Base-by-base conservation (phyloP, 78 protist genomes). In the Dictyostelium discoideum region DNA sequence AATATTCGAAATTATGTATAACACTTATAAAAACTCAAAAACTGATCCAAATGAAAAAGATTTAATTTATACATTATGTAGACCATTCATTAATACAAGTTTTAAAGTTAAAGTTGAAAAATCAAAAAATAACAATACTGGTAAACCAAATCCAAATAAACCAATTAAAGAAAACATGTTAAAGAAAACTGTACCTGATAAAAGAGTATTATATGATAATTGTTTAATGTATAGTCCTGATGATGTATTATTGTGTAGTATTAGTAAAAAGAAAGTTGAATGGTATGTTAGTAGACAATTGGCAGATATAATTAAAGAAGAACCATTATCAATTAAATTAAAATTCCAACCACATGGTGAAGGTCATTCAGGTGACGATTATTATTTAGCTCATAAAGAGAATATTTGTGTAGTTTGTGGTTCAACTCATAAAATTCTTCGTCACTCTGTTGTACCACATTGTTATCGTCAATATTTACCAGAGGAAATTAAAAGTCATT, bases 381-480 rank as follows among this genome's bases (percentile, higher is more conserved):
- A 60, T 37, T 90, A 90, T 72, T 48, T 90, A 9, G 80, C 89
- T 1, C 69, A 90, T 77, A 90, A 90, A 60, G 88, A 80, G 14
- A 90, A 90, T 14, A 63, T 6, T 20, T 90, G 95, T 90, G 87
- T 80, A 13, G 95, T 90, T 20, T 90, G 95, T 90, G 95, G 89
- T 4, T 54, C 88, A 16, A 72, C 57, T 24, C 73, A 82, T 29
- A 65, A 90, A 32, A 67, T 90, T 26, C 42, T 90, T 63, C 37
- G 95, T 20, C 95, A 90, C 32, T 90, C 95, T 8, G 85, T 90
- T 0, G 95, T 90, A 32, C 88, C 95, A 46, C 95, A 90, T 82
- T 90, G 87, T n/a, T 90, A 90, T 82, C 18, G 95, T 24, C 87
- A 80, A 69, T 90, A 90, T 83, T 83, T 90, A 11, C 95, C 95